Evolutionary conservation across 768 basidiomycete species (phyloP).

Genomic region (Tulasnella sp.): DNA sequence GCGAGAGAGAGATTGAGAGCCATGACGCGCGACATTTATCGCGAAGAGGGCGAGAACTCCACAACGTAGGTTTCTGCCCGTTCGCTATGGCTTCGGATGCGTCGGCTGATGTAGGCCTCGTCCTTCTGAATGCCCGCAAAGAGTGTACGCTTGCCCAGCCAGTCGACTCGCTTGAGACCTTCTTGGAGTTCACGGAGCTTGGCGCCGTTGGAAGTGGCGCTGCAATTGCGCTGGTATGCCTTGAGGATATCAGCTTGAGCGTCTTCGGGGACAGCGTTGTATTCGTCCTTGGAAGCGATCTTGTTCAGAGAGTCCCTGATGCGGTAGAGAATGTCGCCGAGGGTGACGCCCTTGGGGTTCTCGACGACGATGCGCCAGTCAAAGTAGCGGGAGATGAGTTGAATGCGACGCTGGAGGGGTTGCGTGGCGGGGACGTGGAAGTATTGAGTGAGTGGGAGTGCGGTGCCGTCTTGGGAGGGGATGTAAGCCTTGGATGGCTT

Average conservation of each 20-base stretch:
- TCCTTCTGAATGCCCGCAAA: slow-evolving; percentile 19
- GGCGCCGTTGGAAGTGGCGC: background rate
- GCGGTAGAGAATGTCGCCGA: slow-evolving; percentile 16
- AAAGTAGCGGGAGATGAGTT: slow-evolving; percentile 1
- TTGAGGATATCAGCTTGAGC: slow-evolving; percentile 1
- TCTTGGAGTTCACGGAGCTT: background rate
- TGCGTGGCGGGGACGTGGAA: slow-evolving; percentile 8
- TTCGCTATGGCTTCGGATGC: background rate
- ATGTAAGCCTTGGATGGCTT: slow-evolving; percentile 14
- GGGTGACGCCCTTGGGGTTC: slow-evolving; percentile 13
- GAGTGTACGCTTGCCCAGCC: slow-evolving; percentile 8
- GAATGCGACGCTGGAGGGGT: background rate
- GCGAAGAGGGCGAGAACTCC: slow-evolving; percentile 10
- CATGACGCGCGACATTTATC: slow-evolving; percentile 5
- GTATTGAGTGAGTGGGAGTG: slow-evolving; percentile 4
- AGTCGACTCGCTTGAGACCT: slow-evolving; percentile 18
- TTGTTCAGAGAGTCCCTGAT: slow-evolving; percentile 10
- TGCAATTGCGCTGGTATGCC: slow-evolving; percentile 16
- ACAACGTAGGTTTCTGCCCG: slow-evolving; percentile 3
- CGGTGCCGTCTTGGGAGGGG: background rate
- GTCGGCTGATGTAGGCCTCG: background rate
- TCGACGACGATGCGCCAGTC: slow-evolving; percentile 15
- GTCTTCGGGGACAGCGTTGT: background rate
- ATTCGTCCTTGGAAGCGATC: slow-evolving; percentile 15
- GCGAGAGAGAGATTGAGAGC: background rate